These are phyloP conservation scores for Saitozyma sp. DNA, from an alignment of 768 basidiomycete genomes.

Conservation along the genomic window DNA sequence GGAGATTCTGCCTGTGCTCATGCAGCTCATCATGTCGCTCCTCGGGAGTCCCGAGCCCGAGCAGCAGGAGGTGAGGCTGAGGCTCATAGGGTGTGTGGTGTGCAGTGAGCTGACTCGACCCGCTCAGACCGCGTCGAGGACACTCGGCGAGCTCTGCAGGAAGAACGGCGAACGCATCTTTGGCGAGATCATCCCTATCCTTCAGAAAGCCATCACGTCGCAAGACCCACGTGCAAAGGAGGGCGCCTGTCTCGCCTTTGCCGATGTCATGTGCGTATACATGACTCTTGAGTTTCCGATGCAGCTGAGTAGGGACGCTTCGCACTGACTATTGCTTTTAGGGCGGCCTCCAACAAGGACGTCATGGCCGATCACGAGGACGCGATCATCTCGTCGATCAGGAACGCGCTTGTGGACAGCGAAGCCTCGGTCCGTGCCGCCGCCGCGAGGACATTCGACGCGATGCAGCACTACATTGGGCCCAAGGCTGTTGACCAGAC, in stretches of 20 bases:
- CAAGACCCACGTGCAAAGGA: constrained; percentile 62
- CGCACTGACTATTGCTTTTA: constrained; percentile 42
- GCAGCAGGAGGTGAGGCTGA: constrained; percentile 73
- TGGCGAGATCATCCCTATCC: constrained; percentile 74
- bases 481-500: constrained; percentile 91
- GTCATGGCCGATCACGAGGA: constrained; percentile 87
- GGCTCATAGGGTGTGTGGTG: too few relatives aligned
- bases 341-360: constrained; percentile 76
- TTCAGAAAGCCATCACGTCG: constrained; percentile 64
- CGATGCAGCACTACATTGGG: constrained; percentile 87
- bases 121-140: constrained; percentile 77
- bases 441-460: constrained; percentile 85
- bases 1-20: constrained; percentile 83
- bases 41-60: constrained; percentile 78
- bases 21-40: constrained; percentile 71
- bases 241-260: constrained; percentile 83
- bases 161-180: constrained; percentile 93
- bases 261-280: constrained; percentile 75
- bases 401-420: constrained; percentile 81
- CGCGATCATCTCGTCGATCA: constrained; percentile 80
- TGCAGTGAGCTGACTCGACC: not conserved
- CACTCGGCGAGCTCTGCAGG: constrained; percentile 82
- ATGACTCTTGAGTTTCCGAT: not conserved
- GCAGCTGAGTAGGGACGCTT: not conserved
- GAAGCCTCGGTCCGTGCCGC: constrained; percentile 81